Conservation (phyloP, 2,329 filamentous ascomycete species). For the Proliferodiscus dingleyae region DNA sequence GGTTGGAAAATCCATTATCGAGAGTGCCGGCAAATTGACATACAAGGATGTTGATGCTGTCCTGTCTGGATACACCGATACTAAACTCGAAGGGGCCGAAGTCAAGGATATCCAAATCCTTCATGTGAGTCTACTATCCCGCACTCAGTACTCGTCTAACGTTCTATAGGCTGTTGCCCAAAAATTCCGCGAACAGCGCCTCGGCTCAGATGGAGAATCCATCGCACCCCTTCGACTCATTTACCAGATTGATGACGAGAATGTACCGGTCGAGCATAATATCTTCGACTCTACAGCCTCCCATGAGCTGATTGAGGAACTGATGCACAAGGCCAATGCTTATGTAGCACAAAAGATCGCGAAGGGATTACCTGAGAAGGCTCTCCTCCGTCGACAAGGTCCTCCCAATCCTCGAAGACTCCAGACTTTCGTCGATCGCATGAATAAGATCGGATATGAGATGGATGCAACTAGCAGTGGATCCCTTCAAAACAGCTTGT, state of each 20-base stretch:
- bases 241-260: conserved; percentile 95
- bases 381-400: conserved; percentile 80
- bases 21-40: conserved; percentile 79
- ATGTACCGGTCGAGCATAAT: conserved; percentile 93
- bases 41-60: conserved; percentile 84
- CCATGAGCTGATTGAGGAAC: conserved; percentile 90
- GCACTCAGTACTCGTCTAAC: conserved; percentile 21
- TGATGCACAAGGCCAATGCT: conserved; percentile 88
- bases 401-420: conserved; percentile 83
- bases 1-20: conserved; percentile 91
- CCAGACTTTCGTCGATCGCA: conserved; percentile 85
- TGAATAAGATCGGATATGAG: conserved; percentile 85
- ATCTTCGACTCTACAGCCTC: conserved; percentile 88
- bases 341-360: conserved; percentile 82
- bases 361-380: conserved; percentile 80
- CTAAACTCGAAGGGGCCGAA: conserved; percentile 60
- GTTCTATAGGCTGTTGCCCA: conserved; percentile 62
- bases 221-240: conserved; percentile 84
- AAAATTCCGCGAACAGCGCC: conserved; percentile 84
- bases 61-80: conserved; percentile 58
- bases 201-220: conserved; percentile 72
- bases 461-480: conserved; percentile 88
- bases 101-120: conserved; percentile 77
- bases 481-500: conserved; percentile 87
- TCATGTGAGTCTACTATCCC: conserved; percentile 47